Conservation (phyloP, 2,329 filamentous ascomycete species). For the Epichloe hybrida region DNA sequence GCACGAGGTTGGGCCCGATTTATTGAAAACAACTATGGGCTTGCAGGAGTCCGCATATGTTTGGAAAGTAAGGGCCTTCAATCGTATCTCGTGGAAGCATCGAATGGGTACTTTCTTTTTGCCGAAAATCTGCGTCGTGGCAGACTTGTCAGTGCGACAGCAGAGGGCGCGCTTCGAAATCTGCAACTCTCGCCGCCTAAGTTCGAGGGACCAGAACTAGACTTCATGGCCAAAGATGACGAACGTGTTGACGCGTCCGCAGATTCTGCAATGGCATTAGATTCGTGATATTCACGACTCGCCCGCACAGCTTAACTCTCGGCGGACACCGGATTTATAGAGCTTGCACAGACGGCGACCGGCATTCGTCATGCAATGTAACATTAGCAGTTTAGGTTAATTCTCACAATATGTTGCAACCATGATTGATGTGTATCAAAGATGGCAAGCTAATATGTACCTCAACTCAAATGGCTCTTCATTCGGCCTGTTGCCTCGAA, state of each 20-base stretch:
- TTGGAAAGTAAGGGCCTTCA: constrained; percentile 61
- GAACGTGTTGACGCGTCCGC: constrained; percentile 11
- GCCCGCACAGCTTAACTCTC: too few relatives aligned
- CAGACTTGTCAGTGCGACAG: constrained; percentile 43
- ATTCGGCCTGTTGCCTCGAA: too few relatives aligned
- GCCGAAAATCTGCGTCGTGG: constrained; percentile 49
- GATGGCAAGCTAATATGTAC: background rate
- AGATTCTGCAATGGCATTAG: constrained; percentile 20
- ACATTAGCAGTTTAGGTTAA: background rate
- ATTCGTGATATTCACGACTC: constrained; percentile 6
- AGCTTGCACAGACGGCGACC: background rate
- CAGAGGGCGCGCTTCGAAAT: constrained; percentile 42
- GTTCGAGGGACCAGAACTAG: constrained; percentile 41
- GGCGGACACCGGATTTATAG: background rate
- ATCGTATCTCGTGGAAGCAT: constrained; percentile 56
- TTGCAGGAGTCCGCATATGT: constrained; percentile 51
- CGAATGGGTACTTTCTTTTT: constrained; percentile 51
- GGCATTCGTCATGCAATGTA: background rate
- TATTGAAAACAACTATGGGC: constrained; percentile 73
- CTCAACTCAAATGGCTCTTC: background rate
- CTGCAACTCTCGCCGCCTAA: constrained; percentile 41
- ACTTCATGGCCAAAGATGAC: constrained; percentile 35
- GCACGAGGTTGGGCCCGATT: constrained; percentile 71
- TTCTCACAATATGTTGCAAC: background rate
- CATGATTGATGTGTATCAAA: background rate